Conservation (phyloP, 352 stramenopile species). For the Discostella stelligera region DNA sequence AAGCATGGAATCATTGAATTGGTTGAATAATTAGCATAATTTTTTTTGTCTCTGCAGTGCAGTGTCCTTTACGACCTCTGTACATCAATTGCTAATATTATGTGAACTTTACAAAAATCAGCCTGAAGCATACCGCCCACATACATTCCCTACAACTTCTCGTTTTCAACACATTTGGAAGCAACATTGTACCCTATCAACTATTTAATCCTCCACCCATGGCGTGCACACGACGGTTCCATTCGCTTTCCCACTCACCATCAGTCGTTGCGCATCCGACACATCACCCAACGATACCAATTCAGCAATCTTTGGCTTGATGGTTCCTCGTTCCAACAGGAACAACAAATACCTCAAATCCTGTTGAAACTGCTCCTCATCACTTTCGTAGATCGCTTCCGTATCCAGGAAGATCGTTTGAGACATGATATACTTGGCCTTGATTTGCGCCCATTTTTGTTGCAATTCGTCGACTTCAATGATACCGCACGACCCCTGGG, state of each 20-base stretch:
- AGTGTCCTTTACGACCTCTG: too few species aligned
- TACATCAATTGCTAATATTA: too few species aligned
- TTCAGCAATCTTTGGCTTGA: constrained; percentile 72
- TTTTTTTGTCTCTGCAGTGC: too few species aligned
- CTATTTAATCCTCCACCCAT: constrained; percentile 23
- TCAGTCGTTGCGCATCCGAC: constrained; percentile 53
- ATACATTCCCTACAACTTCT: background rate
- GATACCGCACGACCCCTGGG: constrained; percentile 23
- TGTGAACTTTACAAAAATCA: background rate
- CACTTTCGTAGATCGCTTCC: constrained; percentile 41
- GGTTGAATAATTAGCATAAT: too few species aligned
- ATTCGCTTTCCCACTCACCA: constrained; percentile 54
- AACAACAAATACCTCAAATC: constrained; percentile 69
- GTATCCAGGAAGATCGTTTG: constrained; percentile 58
- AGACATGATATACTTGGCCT: constrained; percentile 63
- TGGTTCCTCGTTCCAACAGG: constrained; percentile 48
- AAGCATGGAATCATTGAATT: too few species aligned
- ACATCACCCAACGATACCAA: constrained; percentile 59
- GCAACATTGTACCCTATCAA: background rate
- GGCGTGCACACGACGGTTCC: constrained; percentile 73
- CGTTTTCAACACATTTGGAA: background rate
- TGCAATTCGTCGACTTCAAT: constrained; percentile 44
- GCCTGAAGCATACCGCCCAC: background rate
- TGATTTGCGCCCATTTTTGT: constrained; percentile 50
- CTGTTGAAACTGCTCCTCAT: constrained; percentile 57